Evolutionary conservation across 129 eudicot species (phyloP), one percentile per base, ranked within the genome.

Genomic region (Centrapalus pauciflorus): DNA sequence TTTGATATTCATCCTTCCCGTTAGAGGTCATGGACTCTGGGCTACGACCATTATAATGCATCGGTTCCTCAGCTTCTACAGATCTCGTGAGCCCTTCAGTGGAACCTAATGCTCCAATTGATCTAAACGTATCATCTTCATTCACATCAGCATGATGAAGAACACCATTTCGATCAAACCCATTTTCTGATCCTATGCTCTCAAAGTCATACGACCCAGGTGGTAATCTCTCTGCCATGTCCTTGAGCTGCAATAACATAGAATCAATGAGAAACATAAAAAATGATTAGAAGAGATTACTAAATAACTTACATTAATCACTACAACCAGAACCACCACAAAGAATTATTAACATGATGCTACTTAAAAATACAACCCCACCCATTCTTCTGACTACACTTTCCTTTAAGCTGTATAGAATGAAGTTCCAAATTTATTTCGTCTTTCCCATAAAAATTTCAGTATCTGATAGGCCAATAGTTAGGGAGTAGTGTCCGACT

Each of bases 191-290:
- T 33, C 73, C 74, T 46, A 79, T 61, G 80, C 80, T 80, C 5
- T 90, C 85, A 5, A 78, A 57, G 64, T 87, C 85, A 38, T 82
- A 84, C n/a, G 79, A 84, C 30, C 92, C 97, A 21, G 92, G 87
- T 41, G 97, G 97, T 75, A 90, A 70, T 70, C 92, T 82, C 80
- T 84, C 95, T 20, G 97, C 97, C 88, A 90, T 87, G 56, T 92
- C 95, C 80, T 92, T 92, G 73, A 92, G 87, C 98, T 92, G 84
- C 19, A 29, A 58, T 46, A 26, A 52, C 14, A 71, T 24, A 72
- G 5, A 33, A 61, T 54, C 10, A 9, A 52, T 59, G 50, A 70
- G 67, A 70, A 26, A 59, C 29, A n/a, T n/a, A n/a, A n/a, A n/a
- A n/a, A n/a, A n/a, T n/a, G n/a, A n/a, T n/a, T n/a, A n/a, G n/a